Base-by-base conservation (phyloP, 768 basidiomycete genomes). In the Suillus spraguei region DNA sequence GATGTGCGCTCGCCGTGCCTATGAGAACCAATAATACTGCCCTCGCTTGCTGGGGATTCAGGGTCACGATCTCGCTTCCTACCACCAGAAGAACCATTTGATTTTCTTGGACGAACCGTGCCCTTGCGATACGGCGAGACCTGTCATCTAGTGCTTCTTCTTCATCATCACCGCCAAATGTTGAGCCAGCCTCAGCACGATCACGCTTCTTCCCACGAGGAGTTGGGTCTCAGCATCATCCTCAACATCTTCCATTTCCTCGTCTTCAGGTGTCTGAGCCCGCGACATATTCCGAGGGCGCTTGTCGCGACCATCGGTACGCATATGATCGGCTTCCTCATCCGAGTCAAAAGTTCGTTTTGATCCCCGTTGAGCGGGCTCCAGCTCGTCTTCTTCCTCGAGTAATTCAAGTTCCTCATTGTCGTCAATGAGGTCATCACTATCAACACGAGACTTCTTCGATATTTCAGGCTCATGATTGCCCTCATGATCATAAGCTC, bases 151-250 rank as follows among this genome's bases (percentile, higher is more conserved):
- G 28, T n/a, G 75, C 78, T 16, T 74, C 76, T 1, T 78, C 77
- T 17, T 80, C 78, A 6, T 78, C 76, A 66, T 90, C 89, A 32
- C 83, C 86, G 53, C 85, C 90, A 69, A 91, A 87, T 0, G 84
- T 85, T 4, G 89, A 90, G 8, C 84, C 90, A 61, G 89, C 89
- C 70, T 90, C 89, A 8, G 83, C 82, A 46, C 88, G 87, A 74
- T 89, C 89, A 65, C 91, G 87, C 77, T 94, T 94, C 80, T 84
- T 90, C 52, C 90, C 90, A 64, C 75, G 67, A 36, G 72, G 68
- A 62, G 75, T 69, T 54, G 76, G 74, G 61, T 69, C 59, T 80
- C 81, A 28, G 73, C 69, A 66, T 84, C 83, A 56, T 76, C 80
- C 24, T 80, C 78, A 32, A 81, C 72, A 28, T 78, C 77, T 56